A percentile compares a stretch with the other conserved stretches of the same genome.
Evolutionary conservation across 2,329 filamentous ascomycete species (phyloP).

Genomic region (Trichoderma harzianum): DNA sequence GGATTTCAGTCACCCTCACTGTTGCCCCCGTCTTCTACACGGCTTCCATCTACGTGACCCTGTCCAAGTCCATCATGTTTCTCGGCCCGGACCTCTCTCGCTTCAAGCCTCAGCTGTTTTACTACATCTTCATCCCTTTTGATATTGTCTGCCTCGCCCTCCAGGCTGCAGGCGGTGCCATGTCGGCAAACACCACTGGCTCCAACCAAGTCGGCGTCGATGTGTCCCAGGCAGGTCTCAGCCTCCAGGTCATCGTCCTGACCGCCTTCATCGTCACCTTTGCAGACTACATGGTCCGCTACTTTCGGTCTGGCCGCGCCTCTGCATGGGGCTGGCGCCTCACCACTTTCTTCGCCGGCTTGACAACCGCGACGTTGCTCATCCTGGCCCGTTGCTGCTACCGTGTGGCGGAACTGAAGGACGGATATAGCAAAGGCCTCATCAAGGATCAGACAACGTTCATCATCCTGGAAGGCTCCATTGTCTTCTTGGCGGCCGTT

Average conservation of each 20-base stretch:
- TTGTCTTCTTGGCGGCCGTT: constrained; percentile 37
- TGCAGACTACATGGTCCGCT: constrained; percentile 48
- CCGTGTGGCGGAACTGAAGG: constrained; percentile 62
- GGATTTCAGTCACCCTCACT: constrained; percentile 51
- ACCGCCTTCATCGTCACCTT: constrained; percentile 49
- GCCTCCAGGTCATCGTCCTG: constrained; percentile 57
- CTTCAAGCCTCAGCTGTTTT: constrained; percentile 41
- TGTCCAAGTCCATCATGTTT: constrained; percentile 43
- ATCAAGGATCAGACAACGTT: constrained; percentile 52
- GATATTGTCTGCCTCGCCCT: constrained; percentile 55
- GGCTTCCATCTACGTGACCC: constrained; percentile 64
- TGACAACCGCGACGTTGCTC: constrained; percentile 52
- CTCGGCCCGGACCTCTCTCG: constrained; percentile 41
- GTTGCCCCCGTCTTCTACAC: constrained; percentile 47
- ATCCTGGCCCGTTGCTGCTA: constrained; percentile 63
- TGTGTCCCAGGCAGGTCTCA: constrained; percentile 50
- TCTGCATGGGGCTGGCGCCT: constrained; percentile 29
- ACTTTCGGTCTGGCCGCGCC: constrained; percentile 30
- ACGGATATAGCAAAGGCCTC: constrained; percentile 57
- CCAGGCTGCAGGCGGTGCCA: constrained; percentile 55
- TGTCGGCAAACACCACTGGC: constrained; percentile 43
- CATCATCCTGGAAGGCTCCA: constrained; percentile 49
- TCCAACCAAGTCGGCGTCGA: constrained; percentile 38
- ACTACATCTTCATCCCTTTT: constrained; percentile 52
- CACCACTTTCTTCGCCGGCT: constrained; percentile 48